Evolutionary conservation across 2,329 filamentous ascomycete species (phyloP).

Genomic region (Kalaharituber pfeilii): DNA sequence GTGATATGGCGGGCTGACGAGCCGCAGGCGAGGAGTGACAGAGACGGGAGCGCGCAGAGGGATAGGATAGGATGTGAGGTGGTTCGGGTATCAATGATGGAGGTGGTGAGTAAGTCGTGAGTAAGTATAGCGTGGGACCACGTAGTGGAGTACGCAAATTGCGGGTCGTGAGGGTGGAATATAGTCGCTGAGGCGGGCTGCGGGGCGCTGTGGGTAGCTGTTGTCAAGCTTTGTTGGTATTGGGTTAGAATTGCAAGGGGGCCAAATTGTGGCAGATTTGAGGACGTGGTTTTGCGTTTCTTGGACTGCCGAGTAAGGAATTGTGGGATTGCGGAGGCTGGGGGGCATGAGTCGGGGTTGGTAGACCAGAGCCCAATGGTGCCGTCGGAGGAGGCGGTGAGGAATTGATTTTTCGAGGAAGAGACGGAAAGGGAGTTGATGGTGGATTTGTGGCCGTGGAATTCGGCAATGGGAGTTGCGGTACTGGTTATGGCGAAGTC

Average conservation of each 20-base stretch:
- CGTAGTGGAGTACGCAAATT: conserved; percentile 78
- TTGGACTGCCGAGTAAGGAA: conserved; percentile 2
- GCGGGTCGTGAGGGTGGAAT: conserved; percentile 71
- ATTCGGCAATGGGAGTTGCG: conserved; percentile 33
- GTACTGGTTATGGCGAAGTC: conserved; percentile 49
- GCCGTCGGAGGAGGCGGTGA: conserved; percentile 73
- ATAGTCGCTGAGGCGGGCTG: conserved; percentile 55
- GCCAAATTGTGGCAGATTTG: not conserved
- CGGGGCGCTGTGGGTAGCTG: not conserved
- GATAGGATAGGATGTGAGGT: conserved; percentile 72
- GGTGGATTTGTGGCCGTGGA: conserved; percentile 62
- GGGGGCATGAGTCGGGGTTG: not conserved
- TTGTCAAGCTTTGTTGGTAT: conserved; percentile 1
- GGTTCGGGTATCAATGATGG: conserved; percentile 62
- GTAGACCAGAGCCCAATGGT: conserved; percentile 61
- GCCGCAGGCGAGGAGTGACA: conserved; percentile 38
- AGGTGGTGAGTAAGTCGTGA: conserved; percentile 69
- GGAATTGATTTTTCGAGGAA: conserved; percentile 53
- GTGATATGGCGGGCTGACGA: conserved; percentile 58
- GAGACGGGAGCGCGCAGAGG: conserved; percentile 52
- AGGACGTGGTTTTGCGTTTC: conserved; percentile 32
- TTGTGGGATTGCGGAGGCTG: not conserved
- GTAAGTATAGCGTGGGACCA: conserved; percentile 84
- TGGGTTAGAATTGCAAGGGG: not conserved
- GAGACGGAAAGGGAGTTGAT: conserved; percentile 63